These are phyloP conservation scores for Balamuthia mandrillaris DNA, from an alignment of 208 protist species.

Conservation along the genomic window DNA sequence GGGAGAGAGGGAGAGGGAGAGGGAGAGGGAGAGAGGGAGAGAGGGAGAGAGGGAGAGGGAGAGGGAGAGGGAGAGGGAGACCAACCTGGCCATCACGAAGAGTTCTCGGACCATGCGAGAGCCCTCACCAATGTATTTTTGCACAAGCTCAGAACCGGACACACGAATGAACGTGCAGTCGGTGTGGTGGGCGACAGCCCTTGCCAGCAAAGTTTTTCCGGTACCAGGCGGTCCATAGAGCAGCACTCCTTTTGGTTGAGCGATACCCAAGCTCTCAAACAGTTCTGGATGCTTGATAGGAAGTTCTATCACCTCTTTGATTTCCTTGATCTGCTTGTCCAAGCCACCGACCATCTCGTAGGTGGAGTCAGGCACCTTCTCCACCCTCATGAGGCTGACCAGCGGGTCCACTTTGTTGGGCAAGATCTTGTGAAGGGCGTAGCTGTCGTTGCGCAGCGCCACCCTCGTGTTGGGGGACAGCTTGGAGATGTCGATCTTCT, in stretches of 20 bases:
- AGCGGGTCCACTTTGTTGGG: conserved; percentile 98
- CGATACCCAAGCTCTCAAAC: conserved; percentile 99
- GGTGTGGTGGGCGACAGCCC: conserved; percentile 97
- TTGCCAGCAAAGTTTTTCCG: conserved; percentile 96
- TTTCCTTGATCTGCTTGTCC: conserved; percentile 98
- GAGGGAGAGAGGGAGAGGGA: neutral
- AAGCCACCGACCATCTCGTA: conserved; percentile 99
- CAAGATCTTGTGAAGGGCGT: conserved; percentile 95
- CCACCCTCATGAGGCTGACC: conserved; percentile 98
- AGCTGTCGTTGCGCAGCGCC: conserved; percentile 93
- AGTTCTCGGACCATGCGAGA: conserved; percentile 98
- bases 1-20: no score
- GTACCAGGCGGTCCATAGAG: conserved; percentile 95
- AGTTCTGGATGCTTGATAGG: conserved; percentile 99
- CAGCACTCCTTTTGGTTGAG: conserved; percentile 98
- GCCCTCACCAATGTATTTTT: conserved; percentile 99
- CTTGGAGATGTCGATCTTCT: conserved; percentile 86
- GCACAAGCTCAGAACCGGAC: conserved; percentile 98
- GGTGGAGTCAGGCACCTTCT: conserved; percentile 99
- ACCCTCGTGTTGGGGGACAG: conserved; percentile 93
- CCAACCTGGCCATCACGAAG: conserved; percentile 96
- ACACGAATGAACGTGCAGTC: conserved; percentile 97
- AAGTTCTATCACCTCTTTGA: conserved; percentile 95
- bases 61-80: neutral
- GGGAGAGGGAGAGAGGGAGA: neutral